Conservation (phyloP, 208 protist genomes). For the Acanthamoeba healyi region DNA sequence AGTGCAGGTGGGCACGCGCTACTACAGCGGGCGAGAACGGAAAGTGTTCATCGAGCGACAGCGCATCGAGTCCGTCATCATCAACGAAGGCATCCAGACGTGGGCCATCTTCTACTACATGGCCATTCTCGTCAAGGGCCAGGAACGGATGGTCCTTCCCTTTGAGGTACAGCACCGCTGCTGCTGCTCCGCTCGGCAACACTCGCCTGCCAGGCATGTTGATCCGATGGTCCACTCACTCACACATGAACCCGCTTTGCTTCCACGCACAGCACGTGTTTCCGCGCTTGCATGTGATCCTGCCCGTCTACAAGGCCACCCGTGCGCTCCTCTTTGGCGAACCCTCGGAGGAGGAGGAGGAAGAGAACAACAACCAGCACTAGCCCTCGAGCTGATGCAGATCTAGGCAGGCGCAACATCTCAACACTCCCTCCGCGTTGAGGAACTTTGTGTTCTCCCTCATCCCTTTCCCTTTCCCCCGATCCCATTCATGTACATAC, state of each 20-base stretch:
- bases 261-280: constrained; percentile 23
- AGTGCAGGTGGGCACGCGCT: constrained; percentile 4
- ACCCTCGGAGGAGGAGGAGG: neutral
- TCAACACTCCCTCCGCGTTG: too few relatives aligned
- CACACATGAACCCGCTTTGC: neutral
- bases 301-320: constrained; percentile 35
- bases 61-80: constrained; percentile 1
- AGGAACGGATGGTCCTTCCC: constrained; percentile 34
- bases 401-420: too few relatives aligned
- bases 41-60: constrained; percentile 35
- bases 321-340: constrained; percentile 37
- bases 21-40: constrained; percentile 11
- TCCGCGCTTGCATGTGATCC: constrained; percentile 10
- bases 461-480: too few relatives aligned
- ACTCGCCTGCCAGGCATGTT: too few relatives aligned
- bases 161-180: constrained; percentile 10
- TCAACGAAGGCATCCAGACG: constrained; percentile 55
- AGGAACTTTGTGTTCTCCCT: too few relatives aligned
- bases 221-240: neutral
- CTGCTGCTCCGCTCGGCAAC: too few relatives aligned
- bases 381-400: too few relatives aligned
- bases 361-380: neutral
- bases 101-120: constrained; percentile 45
- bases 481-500: too few relatives aligned
- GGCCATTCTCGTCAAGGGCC: constrained; percentile 21